Evolutionary conservation across 2,329 filamentous ascomycete genomes (phyloP).

Genomic region (Fusarium pseudoanthophilum): DNA sequence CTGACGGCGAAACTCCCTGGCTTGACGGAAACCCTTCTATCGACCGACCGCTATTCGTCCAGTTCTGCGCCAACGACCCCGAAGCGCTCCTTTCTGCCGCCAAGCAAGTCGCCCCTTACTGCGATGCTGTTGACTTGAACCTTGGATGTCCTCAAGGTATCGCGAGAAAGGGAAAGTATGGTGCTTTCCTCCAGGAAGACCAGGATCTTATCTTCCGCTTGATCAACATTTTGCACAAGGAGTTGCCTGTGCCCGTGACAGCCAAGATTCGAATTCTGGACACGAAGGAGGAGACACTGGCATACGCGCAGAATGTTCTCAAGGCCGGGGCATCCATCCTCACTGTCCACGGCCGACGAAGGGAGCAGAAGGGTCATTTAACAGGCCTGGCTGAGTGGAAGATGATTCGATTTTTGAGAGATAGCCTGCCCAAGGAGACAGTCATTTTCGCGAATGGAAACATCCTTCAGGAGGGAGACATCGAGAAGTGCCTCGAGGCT

Average conservation of each 20-base stretch:
- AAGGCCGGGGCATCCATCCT: conserved; percentile 91
- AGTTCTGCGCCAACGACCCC: conserved; percentile 93
- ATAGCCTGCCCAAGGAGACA: conserved; percentile 84
- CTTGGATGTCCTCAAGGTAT: conserved; percentile 97
- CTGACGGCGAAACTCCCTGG: conserved; percentile 57
- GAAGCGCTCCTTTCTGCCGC: conserved; percentile 84
- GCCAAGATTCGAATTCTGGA: conserved; percentile 95
- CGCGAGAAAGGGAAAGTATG: conserved; percentile 89
- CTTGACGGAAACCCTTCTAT: conserved; percentile 88
- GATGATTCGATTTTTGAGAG: conserved; percentile 83
- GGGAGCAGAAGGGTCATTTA: conserved; percentile 96
- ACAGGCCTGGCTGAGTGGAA: conserved; percentile 94
- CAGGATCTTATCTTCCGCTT: conserved; percentile 84
- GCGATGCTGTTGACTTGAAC: conserved; percentile 95
- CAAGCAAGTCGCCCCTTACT: conserved; percentile 81
- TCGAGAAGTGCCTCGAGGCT: conserved; percentile 79
- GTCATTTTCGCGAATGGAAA: conserved; percentile 98
- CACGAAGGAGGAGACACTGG: conserved; percentile 84
- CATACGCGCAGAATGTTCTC: conserved; percentile 89
- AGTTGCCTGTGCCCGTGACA: conserved; percentile 85
- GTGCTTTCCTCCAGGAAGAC: conserved; percentile 94
- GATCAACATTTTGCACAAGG: conserved; percentile 82
- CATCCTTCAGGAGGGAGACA: conserved; percentile 81
- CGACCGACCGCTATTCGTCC: conserved; percentile 92
- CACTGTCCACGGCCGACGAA: conserved; percentile 86